Conservation (phyloP, 164 flowering plant genomes). For the Echeveria elegans region DNA sequence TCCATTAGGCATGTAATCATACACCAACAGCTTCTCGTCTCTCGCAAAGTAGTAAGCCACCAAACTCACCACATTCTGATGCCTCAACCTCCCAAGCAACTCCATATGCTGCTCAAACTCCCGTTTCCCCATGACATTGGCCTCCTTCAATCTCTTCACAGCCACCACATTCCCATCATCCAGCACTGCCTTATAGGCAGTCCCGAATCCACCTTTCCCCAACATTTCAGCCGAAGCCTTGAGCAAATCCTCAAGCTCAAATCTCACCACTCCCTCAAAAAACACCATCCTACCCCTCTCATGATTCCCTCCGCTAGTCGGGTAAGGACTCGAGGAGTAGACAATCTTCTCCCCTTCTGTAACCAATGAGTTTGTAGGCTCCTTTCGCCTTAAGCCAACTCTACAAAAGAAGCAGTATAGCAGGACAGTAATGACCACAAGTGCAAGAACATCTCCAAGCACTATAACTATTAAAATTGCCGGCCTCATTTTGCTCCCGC, state of each 20-base stretch:
- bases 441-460: slow-evolving; percentile 50
- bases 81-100: slow-evolving; percentile 52
- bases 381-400: slow-evolving; percentile 14
- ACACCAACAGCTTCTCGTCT: slow-evolving; percentile 82
- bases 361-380: slow-evolving; percentile 20
- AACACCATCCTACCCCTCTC: slow-evolving; percentile 80
- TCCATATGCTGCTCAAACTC: slow-evolving; percentile 84
- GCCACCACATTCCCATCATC: slow-evolving; percentile 76
- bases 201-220: slow-evolving; percentile 87
- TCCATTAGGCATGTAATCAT: slow-evolving; percentile 70
- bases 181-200: slow-evolving; percentile 80
- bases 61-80: slow-evolving; percentile 57
- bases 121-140: slow-evolving; percentile 38
- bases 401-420: slow-evolving; percentile 70
- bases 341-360: slow-evolving; percentile 54
- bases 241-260: slow-evolving; percentile 87
- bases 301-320: slow-evolving; percentile 20
- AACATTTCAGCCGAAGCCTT: slow-evolving; percentile 92
- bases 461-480: slow-evolving; percentile 51
- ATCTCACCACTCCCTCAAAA: slow-evolving; percentile 58
- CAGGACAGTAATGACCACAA: slow-evolving; percentile 36
- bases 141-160: slow-evolving; percentile 70
- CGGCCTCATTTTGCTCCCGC: slow-evolving; percentile 30
- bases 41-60: slow-evolving; percentile 71
- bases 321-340: slow-evolving; percentile 53